A percentile compares a stretch with the other conserved stretches of the same genome.
phyloP scores from a whole-genome alignment of 2,329 filamentous ascomycete species.

The Elsinoe necatrix region DNA sequence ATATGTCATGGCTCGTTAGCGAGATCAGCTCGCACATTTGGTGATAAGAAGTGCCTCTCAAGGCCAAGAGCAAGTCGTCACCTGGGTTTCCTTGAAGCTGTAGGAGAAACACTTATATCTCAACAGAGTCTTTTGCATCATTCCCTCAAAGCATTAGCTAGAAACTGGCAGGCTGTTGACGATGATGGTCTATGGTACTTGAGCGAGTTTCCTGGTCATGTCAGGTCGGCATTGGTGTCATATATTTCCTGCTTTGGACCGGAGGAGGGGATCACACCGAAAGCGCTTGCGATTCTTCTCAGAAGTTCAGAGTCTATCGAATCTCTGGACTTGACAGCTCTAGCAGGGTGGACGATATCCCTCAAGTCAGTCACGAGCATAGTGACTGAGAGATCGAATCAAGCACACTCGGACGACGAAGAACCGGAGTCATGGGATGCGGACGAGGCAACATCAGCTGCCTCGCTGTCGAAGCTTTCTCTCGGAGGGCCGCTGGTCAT shows the following conservation, averaged over 20 bases:
- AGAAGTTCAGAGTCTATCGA: slow-evolving; percentile 38
- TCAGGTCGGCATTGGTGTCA: slow-evolving; percentile 47
- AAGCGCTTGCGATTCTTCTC: slow-evolving; percentile 46
- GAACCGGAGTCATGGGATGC: slow-evolving; percentile 43
- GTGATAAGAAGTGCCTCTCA: slow-evolving; percentile 19
- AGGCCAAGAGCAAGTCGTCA: slow-evolving; percentile 17
- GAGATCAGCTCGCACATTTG: slow-evolving; percentile 11
- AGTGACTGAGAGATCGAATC: neutral
- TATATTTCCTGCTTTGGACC: slow-evolving; percentile 47
- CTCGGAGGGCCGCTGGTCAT: slow-evolving; percentile 40
- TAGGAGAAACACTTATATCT: slow-evolving; percentile 16
- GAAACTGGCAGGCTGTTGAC: slow-evolving; percentile 48
- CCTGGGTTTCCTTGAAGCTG: slow-evolving; percentile 22
- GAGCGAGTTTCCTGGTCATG: slow-evolving; percentile 40
- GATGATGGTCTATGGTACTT: slow-evolving; percentile 51
- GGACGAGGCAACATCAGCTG: slow-evolving; percentile 20
- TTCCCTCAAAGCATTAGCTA: slow-evolving; percentile 46
- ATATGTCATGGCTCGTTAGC: neutral
- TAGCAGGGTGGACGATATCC: slow-evolving; percentile 40
- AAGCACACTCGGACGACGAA: neutral
- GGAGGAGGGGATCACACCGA: slow-evolving; percentile 32
- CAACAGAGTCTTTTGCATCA: slow-evolving; percentile 42
- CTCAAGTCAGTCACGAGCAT: slow-evolving; percentile 23
- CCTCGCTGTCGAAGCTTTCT: slow-evolving; percentile 27
- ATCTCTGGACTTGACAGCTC: slow-evolving; percentile 45